Percentiles rank a stretch among this genome's conserved stretches.
Conservation (phyloP, 305 asterid species). For the Striga hermonthica region DNA sequence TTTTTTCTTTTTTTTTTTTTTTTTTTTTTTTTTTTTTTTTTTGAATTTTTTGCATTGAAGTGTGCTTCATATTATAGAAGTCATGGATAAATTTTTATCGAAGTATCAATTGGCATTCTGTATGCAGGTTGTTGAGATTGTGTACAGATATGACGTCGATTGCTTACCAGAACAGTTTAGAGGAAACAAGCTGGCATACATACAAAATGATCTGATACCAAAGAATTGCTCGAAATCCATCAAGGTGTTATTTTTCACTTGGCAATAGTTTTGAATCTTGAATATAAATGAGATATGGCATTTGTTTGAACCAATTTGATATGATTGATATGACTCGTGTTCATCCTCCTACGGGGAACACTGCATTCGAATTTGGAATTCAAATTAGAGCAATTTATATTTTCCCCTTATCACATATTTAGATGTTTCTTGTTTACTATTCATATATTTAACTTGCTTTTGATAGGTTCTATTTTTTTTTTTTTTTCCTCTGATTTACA, state of each 20-base stretch:
- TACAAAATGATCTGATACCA: constrained; percentile 50
- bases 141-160: constrained; percentile 62
- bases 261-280: constrained; percentile 1
- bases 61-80: not conserved
- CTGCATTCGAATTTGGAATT: not conserved
- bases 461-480: not conserved
- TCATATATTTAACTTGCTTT: constrained; percentile 16
- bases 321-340: constrained; percentile 3
- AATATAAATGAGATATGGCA: not conserved
- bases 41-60: not conserved
- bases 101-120: constrained; percentile 23
- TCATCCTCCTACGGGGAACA: not conserved
- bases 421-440: not conserved
- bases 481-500: not conserved
- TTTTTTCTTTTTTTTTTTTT: no score
- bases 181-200: constrained; percentile 58
- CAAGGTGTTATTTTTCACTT: constrained; percentile 41
- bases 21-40: no score
- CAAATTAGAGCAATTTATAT: not conserved
- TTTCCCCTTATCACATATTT: not conserved
- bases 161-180: constrained; percentile 54
- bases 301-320: not conserved
- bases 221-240: constrained; percentile 57
- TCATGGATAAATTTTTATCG: not conserved
- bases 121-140: constrained; percentile 67